Conservation (phyloP, 805 yeast genomes). For the Scheffersomyces ergatensis region DNA sequence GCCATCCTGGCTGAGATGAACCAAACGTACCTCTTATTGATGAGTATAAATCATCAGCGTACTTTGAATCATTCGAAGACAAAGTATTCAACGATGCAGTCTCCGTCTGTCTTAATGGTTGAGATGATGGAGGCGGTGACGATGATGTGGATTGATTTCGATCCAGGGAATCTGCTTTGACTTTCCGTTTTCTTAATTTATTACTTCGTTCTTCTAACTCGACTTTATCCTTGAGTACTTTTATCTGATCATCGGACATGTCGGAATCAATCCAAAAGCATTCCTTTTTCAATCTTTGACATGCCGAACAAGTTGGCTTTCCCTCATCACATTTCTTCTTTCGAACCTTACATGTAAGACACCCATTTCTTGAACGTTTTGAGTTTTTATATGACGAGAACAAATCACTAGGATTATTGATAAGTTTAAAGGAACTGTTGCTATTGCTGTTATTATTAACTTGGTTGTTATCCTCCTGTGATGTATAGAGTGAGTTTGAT, state of each 20-base stretch:
- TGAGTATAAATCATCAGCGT: neutral
- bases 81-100: neutral
- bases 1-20: neutral
- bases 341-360: slow-evolving; percentile 65
- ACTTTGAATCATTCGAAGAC: neutral
- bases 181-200: slow-evolving; percentile 41
- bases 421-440: slow-evolving; percentile 8
- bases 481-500: neutral
- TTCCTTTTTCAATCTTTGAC: slow-evolving; percentile 41
- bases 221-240: slow-evolving; percentile 32
- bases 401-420: slow-evolving; percentile 12
- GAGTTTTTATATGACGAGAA: slow-evolving; percentile 11
- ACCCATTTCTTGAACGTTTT: slow-evolving; percentile 55
- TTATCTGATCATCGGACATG: slow-evolving; percentile 42
- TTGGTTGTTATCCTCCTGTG: neutral
- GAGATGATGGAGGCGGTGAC: neutral
- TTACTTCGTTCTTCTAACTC: slow-evolving; percentile 35
- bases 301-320: slow-evolving; percentile 51
- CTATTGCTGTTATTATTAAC: neutral
- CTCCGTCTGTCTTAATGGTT: neutral
- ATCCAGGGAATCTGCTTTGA: slow-evolving; percentile 2
- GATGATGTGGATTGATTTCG: neutral
- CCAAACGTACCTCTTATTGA: neutral
- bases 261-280: slow-evolving; percentile 48
- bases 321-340: slow-evolving; percentile 58